Percentiles rank a stretch among this genome's conserved stretches.
phyloP scores from a whole-genome alignment of 768 basidiomycete species.

The Pisolithus marmoratus region DNA sequence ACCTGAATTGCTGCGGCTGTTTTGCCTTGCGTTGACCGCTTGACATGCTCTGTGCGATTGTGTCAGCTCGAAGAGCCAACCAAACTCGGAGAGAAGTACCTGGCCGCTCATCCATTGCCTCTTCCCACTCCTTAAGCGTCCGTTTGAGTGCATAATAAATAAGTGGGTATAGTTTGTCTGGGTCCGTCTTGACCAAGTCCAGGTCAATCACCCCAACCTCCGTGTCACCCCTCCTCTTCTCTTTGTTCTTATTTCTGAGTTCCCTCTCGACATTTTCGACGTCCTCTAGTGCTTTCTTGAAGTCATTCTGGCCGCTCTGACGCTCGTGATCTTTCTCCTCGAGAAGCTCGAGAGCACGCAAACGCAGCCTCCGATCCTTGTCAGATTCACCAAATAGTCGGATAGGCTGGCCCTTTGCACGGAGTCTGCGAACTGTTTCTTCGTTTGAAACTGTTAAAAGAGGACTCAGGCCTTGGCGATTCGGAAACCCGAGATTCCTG shows the following conservation, averaged over 20 bases:
- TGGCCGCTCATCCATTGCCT: constrained; percentile 90
- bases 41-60: constrained; percentile 59
- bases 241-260: constrained; percentile 49
- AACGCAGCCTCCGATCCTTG: constrained; percentile 83
- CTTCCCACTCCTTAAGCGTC: constrained; percentile 93
- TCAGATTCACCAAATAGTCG: constrained; percentile 93
- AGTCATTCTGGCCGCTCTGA: constrained; percentile 89
- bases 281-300: constrained; percentile 84
- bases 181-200: constrained; percentile 78
- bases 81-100: constrained; percentile 40
- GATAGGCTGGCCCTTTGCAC: constrained; percentile 90
- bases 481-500: constrained; percentile 30
- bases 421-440: constrained; percentile 84
- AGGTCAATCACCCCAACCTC: constrained; percentile 71
- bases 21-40: constrained; percentile 87
- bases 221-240: constrained; percentile 57
- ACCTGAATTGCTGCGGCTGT: constrained; percentile 92
- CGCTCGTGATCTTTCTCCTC: constrained; percentile 83
- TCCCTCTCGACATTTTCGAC: constrained; percentile 75
- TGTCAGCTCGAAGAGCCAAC: constrained; percentile 1
- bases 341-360: constrained; percentile 91
- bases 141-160: constrained; percentile 95
- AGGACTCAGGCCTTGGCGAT: constrained; percentile 34
- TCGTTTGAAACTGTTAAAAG: constrained; percentile 91
- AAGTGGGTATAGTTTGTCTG: constrained; percentile 92